phyloP scores from a whole-genome alignment of 2,329 filamentous ascomycete species.

The Nakataea oryzae region DNA sequence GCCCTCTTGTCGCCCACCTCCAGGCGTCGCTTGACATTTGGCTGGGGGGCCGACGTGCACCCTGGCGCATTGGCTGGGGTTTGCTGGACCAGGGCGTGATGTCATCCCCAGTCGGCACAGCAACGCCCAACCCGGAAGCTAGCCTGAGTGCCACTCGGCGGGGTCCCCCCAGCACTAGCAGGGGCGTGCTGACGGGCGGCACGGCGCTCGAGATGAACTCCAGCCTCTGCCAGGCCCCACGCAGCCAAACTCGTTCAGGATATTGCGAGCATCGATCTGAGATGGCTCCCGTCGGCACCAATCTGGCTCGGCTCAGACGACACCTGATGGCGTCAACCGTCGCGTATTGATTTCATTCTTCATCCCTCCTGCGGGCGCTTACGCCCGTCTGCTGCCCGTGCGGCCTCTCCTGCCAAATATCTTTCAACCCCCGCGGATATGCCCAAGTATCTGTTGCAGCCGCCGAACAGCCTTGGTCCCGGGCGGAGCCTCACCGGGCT shows the following conservation, averaged over 20 bases:
- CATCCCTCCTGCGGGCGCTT: neutral
- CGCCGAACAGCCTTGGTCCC: conserved; percentile 24
- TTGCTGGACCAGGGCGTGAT: conserved; percentile 4
- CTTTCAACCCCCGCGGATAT: conserved; percentile 20
- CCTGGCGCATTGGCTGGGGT: too few species aligned
- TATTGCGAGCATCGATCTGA: neutral
- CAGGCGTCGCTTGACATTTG: too few species aligned
- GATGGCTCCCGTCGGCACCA: neutral
- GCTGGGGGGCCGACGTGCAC: too few species aligned
- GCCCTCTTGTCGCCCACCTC: too few species aligned
- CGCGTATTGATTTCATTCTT: neutral
- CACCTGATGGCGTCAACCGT: neutral
- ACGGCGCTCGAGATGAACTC: neutral
- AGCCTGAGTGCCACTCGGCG: neutral
- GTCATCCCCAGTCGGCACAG: conserved; percentile 10
- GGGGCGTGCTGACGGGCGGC: neutral
- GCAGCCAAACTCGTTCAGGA: neutral
- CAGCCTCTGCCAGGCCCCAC: neutral
- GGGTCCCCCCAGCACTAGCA: neutral
- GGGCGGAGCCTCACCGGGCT: conserved; percentile 12
- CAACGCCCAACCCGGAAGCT: conserved; percentile 4
- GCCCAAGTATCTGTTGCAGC: conserved; percentile 27
- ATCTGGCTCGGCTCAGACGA: neutral
- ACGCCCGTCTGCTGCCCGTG: too few species aligned
- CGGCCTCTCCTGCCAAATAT: neutral